A percentile compares a stretch with the other conserved stretches of the same genome.
These are phyloP conservation scores for Saccharomyces hybrid DNA, from an alignment of 1,139 yeast genomes.

Conservation along the genomic window DNA sequence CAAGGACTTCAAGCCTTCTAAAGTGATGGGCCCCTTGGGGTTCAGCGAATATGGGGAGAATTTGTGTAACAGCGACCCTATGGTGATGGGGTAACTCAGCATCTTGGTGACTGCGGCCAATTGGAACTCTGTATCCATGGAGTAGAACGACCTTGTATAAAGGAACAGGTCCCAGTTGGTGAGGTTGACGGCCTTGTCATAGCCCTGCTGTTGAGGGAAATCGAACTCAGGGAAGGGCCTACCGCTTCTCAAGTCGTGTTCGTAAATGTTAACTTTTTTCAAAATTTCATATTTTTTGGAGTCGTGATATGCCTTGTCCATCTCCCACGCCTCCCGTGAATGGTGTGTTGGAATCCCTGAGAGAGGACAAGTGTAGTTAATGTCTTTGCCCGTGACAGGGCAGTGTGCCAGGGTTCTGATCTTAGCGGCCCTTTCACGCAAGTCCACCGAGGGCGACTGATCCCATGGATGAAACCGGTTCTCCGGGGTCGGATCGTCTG, in stretches of 20 bases:
- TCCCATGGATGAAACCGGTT: constrained; percentile 82
- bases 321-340: constrained; percentile 80
- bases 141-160: constrained; percentile 85
- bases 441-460: constrained; percentile 78
- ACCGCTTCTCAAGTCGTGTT: constrained; percentile 90
- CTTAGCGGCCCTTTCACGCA: constrained; percentile 85
- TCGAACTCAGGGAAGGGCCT: constrained; percentile 91
- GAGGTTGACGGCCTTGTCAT: constrained; percentile 71
- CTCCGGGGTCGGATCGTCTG: constrained; percentile 56
- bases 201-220: constrained; percentile 75
- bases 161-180: constrained; percentile 87
- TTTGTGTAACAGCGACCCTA: constrained; percentile 75
- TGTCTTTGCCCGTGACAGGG: constrained; percentile 78
- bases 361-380: constrained; percentile 80
- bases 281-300: constrained; percentile 61
- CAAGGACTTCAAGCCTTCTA: constrained; percentile 87
- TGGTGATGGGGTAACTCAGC: constrained; percentile 85
- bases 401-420: constrained; percentile 84
- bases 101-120: constrained; percentile 92
- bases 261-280: constrained; percentile 83
- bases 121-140: constrained; percentile 96
- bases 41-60: constrained; percentile 73
- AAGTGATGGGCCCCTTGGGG: constrained; percentile 80
- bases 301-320: constrained; percentile 65
- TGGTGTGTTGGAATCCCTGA: constrained; percentile 97